Percentiles rank a stretch among this genome's conserved stretches.
Evolutionary conservation across 1,139 yeast genomes (phyloP).

Genomic region (Suhomyces ambrosiae): DNA sequence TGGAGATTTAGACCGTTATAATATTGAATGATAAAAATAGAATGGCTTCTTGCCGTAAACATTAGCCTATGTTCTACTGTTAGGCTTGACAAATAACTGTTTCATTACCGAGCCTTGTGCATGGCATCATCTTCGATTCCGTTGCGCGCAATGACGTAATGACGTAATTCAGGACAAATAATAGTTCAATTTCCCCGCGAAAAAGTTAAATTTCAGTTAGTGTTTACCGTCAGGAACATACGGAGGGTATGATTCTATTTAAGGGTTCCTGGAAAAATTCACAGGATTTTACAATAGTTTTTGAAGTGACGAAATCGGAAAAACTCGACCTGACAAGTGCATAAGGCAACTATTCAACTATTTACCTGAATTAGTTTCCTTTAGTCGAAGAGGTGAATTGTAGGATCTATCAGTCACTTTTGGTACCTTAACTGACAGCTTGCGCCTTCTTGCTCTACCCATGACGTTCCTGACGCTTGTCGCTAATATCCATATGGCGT

Average conservation of each 20-base stretch:
- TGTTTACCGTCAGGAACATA: too few species aligned
- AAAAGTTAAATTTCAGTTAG: background rate
- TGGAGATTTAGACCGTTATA: background rate
- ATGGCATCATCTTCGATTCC: background rate
- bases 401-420: too few species aligned
- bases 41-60: background rate
- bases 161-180: background rate
- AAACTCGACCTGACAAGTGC: too few species aligned
- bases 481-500: too few species aligned
- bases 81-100: too few species aligned
- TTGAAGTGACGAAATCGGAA: too few species aligned
- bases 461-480: background rate
- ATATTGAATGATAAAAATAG: background rate
- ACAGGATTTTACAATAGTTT: too few species aligned
- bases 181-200: slow-evolving; percentile 1
- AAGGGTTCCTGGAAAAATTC: background rate
- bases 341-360: too few species aligned
- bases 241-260: slow-evolving; percentile 2
- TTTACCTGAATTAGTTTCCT: too few species aligned
- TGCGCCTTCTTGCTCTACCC: background rate
- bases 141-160: background rate
- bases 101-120: background rate
- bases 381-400: too few species aligned
- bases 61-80: too few species aligned
- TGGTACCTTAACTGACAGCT: background rate